Evolutionary conservation across 2,329 filamentous ascomycete species (phyloP).

Genomic region (Cordyceps tenuipes): DNA sequence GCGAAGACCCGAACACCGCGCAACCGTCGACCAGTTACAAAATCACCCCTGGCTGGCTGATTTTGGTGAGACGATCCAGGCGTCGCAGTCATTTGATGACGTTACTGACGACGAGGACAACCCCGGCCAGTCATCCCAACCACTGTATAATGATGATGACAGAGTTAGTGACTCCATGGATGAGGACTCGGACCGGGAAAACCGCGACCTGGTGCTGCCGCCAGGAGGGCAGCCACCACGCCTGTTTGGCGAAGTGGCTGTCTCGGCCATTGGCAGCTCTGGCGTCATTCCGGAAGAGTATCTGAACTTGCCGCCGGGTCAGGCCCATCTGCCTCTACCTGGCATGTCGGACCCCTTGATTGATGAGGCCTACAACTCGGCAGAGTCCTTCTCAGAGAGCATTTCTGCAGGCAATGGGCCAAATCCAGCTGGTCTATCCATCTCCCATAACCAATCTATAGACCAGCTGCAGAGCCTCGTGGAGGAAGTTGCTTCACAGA

Average conservation of each 20-base stretch:
- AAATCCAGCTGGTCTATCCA: slow-evolving; percentile 22
- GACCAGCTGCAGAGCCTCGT: slow-evolving; percentile 45
- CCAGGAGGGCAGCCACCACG: slow-evolving; percentile 27
- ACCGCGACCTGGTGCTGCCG: slow-evolving; percentile 55
- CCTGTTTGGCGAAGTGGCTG: slow-evolving; percentile 48
- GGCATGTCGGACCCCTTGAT: slow-evolving; percentile 39
- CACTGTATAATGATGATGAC: slow-evolving; percentile 26
- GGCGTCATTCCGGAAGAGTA: slow-evolving; percentile 40
- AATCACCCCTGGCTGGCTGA: slow-evolving; percentile 63
- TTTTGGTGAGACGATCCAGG: slow-evolving; percentile 20
- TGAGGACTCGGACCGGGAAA: slow-evolving; percentile 76
- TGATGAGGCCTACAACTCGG: slow-evolving; percentile 36
- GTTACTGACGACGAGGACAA: slow-evolving; percentile 51
- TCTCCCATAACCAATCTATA: slow-evolving; percentile 35
- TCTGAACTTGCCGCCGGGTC: slow-evolving; percentile 39
- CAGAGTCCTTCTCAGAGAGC: slow-evolving; percentile 25
- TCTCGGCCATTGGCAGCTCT: slow-evolving; percentile 45
- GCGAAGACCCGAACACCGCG: slow-evolving; percentile 67
- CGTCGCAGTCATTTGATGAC: slow-evolving; percentile 49
- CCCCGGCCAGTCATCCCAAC: slow-evolving; percentile 45
- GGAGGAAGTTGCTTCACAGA: slow-evolving; percentile 46
- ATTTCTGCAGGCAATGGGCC: slow-evolving; percentile 18
- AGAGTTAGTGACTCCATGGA: slow-evolving; percentile 35
- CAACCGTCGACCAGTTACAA: slow-evolving; percentile 63
- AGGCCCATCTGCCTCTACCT: slow-evolving; percentile 29